A percentile compares a stretch with the other conserved stretches of the same genome.
Conservation (phyloP, 257 asterid genomes). For the Ophiorrhiza pumila region DNA sequence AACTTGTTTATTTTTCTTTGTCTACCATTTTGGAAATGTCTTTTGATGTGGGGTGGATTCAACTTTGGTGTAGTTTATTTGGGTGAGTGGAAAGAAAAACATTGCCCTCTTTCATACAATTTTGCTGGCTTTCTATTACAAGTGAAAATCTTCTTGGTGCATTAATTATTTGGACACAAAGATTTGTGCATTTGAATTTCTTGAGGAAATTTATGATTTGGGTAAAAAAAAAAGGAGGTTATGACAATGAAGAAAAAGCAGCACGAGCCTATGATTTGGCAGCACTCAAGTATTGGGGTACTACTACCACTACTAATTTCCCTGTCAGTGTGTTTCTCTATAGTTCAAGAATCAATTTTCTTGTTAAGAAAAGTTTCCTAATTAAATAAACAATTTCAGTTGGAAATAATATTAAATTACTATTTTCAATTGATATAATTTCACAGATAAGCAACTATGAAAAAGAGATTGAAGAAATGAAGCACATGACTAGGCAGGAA, state of each 20-base stretch:
- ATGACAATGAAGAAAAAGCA: slow-evolving; percentile 94
- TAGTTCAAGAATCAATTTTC: neutral
- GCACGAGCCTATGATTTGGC: slow-evolving; percentile 93
- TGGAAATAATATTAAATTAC: too few relatives aligned
- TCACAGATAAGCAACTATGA: slow-evolving; percentile 81
- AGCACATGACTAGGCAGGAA: slow-evolving; percentile 86
- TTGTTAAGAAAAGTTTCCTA: neutral
- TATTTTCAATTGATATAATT: too few relatives aligned
- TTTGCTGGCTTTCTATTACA: too few relatives aligned
- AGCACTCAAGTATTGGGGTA: slow-evolving; percentile 89
- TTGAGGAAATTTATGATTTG: neutral
- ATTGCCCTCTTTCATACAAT: neutral
- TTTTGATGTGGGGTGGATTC: slow-evolving; percentile 18
- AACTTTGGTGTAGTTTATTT: slow-evolving; percentile 63
- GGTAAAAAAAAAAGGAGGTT: slow-evolving; percentile 49
- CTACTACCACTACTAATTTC: slow-evolving; percentile 85
- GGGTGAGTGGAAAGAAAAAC: slow-evolving; percentile 42
- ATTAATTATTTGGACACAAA: too few relatives aligned
- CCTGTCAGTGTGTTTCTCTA: slow-evolving; percentile 44
- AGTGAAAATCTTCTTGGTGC: too few relatives aligned
- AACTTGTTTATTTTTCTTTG: slow-evolving; percentile 30
- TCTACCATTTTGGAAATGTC: slow-evolving; percentile 24
- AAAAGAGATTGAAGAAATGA: slow-evolving; percentile 89
- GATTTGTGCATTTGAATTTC: neutral
- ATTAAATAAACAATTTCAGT: too few relatives aligned